Percentiles rank a stretch among this genome's conserved stretches.
phyloP scores from a whole-genome alignment of 805 yeast genomes.

The Pichia gijzeniarum region DNA sequence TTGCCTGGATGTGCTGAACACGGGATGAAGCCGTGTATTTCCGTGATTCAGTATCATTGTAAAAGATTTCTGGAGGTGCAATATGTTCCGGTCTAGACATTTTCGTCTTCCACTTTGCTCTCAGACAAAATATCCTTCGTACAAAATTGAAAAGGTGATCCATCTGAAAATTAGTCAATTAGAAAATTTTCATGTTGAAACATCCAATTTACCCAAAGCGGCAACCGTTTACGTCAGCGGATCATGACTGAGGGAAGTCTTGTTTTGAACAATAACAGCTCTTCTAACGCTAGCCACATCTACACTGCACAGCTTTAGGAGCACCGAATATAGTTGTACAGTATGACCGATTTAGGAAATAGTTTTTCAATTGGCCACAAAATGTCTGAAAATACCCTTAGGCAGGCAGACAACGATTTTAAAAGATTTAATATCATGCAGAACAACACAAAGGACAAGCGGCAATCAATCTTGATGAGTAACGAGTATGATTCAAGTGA shows the following conservation, averaged over 20 bases:
- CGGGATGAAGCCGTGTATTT: constrained; percentile 92
- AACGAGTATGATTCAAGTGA: constrained; percentile 19
- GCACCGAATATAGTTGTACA: no score
- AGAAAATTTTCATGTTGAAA: no score
- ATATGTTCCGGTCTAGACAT: constrained; percentile 96
- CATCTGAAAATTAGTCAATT: no score
- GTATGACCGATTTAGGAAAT: background rate
- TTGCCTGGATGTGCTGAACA: constrained; percentile 97
- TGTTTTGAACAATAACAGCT: no score
- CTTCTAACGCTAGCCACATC: no score
- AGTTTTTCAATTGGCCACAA: background rate
- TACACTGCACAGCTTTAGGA: no score
- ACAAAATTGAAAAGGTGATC: no score
- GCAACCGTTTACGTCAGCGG: background rate
- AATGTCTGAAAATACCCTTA: constrained; percentile 2
- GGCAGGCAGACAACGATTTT: constrained; percentile 2
- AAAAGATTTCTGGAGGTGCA: constrained; percentile 95
- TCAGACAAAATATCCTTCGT: background rate
- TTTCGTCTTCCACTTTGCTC: background rate
- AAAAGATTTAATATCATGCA: constrained; percentile 6
- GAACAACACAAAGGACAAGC: background rate
- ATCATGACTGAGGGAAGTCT: no score
- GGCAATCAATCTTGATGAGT: constrained; percentile 19
- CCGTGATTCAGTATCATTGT: constrained; percentile 81
- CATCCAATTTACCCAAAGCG: no score